Percentiles rank a stretch among this genome's conserved stretches.
Conservation (phyloP, 78 protist genomes). For the Dictyostelium brefeldianum region DNA sequence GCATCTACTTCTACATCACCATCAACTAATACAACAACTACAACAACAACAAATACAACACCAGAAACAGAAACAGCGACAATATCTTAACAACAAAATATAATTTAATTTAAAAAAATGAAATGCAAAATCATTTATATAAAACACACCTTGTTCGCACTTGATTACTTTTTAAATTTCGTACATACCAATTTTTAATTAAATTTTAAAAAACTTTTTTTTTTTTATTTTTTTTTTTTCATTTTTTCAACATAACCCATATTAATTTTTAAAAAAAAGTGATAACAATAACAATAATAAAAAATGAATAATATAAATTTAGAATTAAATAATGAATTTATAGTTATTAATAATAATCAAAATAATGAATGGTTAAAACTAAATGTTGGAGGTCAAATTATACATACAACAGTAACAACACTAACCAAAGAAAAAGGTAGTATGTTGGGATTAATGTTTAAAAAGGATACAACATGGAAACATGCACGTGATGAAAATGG, state of each 20-base stretch:
- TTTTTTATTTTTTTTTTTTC: background rate
- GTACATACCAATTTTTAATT: no score
- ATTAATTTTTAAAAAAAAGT: constrained; percentile 2
- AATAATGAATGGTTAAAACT: constrained; percentile 56
- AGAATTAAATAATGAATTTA: constrained; percentile 4
- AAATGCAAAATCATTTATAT: no score
- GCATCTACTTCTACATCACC: no score
- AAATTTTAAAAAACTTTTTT: background rate
- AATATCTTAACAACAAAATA: no score
- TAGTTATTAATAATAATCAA: constrained; percentile 29
- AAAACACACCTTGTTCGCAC: no score
- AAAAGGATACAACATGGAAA: constrained; percentile 51
- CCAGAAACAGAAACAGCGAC: no score
- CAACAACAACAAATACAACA: no score
- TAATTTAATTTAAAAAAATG: no score
- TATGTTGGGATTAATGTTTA: constrained; percentile 66
- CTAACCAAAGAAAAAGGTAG: constrained; percentile 59
- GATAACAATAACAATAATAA: background rate
- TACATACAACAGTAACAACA: constrained; percentile 65
- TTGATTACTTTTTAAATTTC: no score
- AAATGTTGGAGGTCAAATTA: constrained; percentile 74
- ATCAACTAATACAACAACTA: no score
- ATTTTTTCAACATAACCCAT: background rate
- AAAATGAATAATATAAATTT: constrained; percentile 12
- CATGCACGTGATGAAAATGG: constrained; percentile 74